Conservation (phyloP, 1,284 basidiomycete species). For the Nidula niveotomentosa region DNA sequence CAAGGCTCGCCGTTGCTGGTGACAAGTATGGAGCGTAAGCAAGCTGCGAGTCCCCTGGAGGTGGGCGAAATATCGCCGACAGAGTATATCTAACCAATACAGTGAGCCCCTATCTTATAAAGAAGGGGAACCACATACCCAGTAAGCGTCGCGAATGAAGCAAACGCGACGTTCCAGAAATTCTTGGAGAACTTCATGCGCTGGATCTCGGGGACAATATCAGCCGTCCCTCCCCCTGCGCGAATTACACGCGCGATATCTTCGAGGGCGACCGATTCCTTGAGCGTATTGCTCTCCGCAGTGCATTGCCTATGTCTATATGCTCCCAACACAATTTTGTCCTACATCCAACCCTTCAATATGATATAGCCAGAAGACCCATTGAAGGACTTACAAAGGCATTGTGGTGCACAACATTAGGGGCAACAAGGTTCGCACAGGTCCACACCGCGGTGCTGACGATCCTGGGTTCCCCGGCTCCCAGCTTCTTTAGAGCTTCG, state of each 20-base stretch:
- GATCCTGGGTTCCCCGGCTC: slow-evolving; percentile 44
- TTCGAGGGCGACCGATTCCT: slow-evolving; percentile 40
- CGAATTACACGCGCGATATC: slow-evolving; percentile 46
- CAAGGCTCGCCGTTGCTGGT: slow-evolving; percentile 39
- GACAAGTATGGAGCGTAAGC: slow-evolving; percentile 37
- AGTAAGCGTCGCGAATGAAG: slow-evolving; percentile 51
- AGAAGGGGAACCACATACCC: slow-evolving; percentile 20
- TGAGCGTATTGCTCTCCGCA: slow-evolving; percentile 37
- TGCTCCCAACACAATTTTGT: slow-evolving; percentile 48
- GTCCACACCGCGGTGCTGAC: slow-evolving; percentile 57
- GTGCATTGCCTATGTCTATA: slow-evolving; percentile 46
- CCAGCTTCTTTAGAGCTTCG: slow-evolving; percentile 42
- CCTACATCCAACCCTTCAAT: slow-evolving; percentile 28
- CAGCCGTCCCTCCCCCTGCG: slow-evolving; percentile 46
- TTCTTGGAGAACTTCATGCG: slow-evolving; percentile 63
- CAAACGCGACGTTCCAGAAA: slow-evolving; percentile 61
- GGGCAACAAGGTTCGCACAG: slow-evolving; percentile 43
- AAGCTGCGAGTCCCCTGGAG: slow-evolving; percentile 26
- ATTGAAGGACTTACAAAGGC: slow-evolving; percentile 39
- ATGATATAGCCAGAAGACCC: not conserved
- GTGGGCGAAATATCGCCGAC: slow-evolving; percentile 51
- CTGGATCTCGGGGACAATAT: slow-evolving; percentile 57
- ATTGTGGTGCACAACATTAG: slow-evolving; percentile 50
- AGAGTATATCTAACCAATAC: slow-evolving; percentile 34
- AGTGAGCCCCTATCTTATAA: not conserved